A percentile compares a stretch with the other conserved stretches of the same genome.
Conservation (phyloP, 129 eudicot species). For the sunflower (Helianthus annuus) region DNA sequence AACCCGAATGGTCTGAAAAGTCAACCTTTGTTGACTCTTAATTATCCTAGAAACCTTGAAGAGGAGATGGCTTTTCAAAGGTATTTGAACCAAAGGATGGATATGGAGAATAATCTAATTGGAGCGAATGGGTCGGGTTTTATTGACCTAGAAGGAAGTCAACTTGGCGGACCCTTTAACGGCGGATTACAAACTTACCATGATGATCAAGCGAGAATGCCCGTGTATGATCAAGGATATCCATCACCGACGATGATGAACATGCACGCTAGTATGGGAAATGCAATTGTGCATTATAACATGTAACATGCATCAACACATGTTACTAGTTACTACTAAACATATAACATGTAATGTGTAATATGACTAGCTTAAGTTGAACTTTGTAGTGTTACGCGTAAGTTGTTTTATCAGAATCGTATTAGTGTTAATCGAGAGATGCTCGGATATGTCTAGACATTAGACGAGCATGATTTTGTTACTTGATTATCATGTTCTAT, state of each 20-base stretch:
- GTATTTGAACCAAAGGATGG: constrained; percentile 40
- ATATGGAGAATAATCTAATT: constrained; percentile 23
- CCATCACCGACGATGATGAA: constrained; percentile 1
- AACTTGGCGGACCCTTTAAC: constrained; percentile 34
- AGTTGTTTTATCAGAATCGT: neutral
- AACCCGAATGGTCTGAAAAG: constrained; percentile 29
- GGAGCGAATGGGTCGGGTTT: constrained; percentile 26
- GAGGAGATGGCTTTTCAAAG: constrained; percentile 35
- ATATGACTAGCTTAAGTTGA: neutral
- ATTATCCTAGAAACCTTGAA: constrained; percentile 29
- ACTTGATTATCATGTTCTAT: neutral
- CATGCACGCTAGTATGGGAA: constrained; percentile 6
- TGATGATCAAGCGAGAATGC: constrained; percentile 33
- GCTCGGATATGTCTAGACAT: neutral
- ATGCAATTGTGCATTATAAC: neutral
- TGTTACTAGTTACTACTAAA: neutral
- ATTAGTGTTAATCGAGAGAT: neutral
- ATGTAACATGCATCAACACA: constrained; percentile 1
- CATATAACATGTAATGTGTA: neutral
- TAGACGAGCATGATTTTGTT: neutral
- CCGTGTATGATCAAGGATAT: constrained; percentile 2
- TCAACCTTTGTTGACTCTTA: constrained; percentile 34
- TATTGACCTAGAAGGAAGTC: constrained; percentile 28
- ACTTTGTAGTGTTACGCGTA: neutral
- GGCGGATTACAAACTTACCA: constrained; percentile 29